phyloP scores from a whole-genome alignment of 2,329 filamentous ascomycete genomes.

The Cladophialophora immunda region DNA sequence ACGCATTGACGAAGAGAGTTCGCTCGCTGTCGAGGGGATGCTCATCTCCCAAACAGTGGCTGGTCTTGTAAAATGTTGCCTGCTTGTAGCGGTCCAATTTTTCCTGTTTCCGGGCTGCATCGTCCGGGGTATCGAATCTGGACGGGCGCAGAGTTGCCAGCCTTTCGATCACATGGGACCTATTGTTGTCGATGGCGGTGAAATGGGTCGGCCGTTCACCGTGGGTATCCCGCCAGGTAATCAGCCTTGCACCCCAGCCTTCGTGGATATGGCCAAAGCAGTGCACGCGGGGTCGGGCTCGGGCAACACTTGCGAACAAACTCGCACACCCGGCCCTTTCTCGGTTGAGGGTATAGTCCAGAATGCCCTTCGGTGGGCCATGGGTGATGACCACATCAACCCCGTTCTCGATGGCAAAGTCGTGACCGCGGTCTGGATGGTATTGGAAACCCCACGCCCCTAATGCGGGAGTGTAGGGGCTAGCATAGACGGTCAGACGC shows the following conservation, averaged over 20 bases:
- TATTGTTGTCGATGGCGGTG: conserved; percentile 55
- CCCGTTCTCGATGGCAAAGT: conserved; percentile 44
- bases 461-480: conserved; percentile 60
- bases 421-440: conserved; percentile 47
- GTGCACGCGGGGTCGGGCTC: conserved; percentile 47
- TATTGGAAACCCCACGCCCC: conserved; percentile 64
- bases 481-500: conserved; percentile 60
- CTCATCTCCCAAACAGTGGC: conserved; percentile 50
- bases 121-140: conserved; percentile 14
- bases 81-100: conserved; percentile 17
- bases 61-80: conserved; percentile 49
- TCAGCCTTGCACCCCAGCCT: conserved; percentile 64
- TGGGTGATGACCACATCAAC: conserved; percentile 64
- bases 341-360: conserved; percentile 54
- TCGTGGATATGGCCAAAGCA: conserved; percentile 55
- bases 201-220: conserved; percentile 54
- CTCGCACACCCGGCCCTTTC: conserved; percentile 46
- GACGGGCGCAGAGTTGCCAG: conserved; percentile 41
- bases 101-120: background rate
- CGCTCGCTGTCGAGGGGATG: conserved; percentile 51
- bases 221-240: conserved; percentile 58
- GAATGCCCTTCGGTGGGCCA: conserved; percentile 62
- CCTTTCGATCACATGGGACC: conserved; percentile 50
- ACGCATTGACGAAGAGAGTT: conserved; percentile 69
- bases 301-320: conserved; percentile 47